Base-by-base conservation (phyloP, 2,329 filamentous ascomycete genomes). In the Drechslera avenae region DNA sequence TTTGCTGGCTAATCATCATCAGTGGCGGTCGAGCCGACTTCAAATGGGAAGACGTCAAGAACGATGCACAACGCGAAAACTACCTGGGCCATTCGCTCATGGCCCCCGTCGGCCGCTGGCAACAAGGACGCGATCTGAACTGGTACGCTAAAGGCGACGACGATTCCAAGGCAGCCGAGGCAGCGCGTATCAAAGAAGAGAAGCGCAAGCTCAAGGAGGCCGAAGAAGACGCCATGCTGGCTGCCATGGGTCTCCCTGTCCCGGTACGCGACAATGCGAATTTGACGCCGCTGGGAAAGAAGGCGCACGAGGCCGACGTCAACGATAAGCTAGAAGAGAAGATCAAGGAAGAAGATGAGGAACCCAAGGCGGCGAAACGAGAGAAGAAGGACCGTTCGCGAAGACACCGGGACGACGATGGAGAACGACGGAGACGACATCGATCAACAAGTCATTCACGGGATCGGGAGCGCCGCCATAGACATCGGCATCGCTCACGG, bases 31-130 rank as follows among this genome's bases (percentile, higher is more conserved):
- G 81, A 70, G 89, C 89, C 75, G 91, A 97, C 74, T 99, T 99
- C 79, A 92, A 87, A 76, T 97, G 94, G 94, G 89, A 93, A 60
- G 91, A 97, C 63, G 93, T 99, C 69, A 88, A 93, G 72, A 86
- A 81, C 59, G 95, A 91, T 41, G 78, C 83, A 17, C 92, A 96
- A 68, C 91, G 94, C 73, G 92, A 99, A 75, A 96, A 87, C 72
- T 88, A 88, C 73, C 87, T 97, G 6, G 92, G 92, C 44, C 92
- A 97, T 77, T 94, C 89, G 52, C 77, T 97, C 51, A 96, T 93
- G 80, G 92, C 92, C 0, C 90, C 92, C 0, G 91, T 96, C 3
- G 92, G 92, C 6, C 88, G 92, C 60, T 97, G 92, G 92, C 90
- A 94, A 67, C 86, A 93, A 69, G 86, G 88, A 6, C 86, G 85